Evolutionary conservation across 441 rosid genomes (phyloP).

Genomic region (Gossypium gossypioides): DNA sequence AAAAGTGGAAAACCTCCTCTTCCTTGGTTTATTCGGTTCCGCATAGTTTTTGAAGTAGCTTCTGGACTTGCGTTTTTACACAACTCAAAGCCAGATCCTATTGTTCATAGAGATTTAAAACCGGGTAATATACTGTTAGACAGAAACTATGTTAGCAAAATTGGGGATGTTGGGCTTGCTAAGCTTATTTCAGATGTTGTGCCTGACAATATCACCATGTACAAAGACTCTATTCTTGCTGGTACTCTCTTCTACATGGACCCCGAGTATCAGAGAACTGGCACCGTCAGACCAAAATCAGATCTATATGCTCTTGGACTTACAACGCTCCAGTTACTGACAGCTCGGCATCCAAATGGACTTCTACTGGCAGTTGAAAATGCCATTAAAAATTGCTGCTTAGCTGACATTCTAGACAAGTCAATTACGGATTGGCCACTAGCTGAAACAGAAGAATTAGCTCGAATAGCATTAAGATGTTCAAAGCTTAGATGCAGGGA

Average conservation of each 20-base stretch:
- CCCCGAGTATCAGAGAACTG: slow-evolving; percentile 82
- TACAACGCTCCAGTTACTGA: slow-evolving; percentile 54
- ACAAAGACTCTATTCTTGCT: slow-evolving; percentile 51
- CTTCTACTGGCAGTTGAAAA: slow-evolving; percentile 43
- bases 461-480: slow-evolving; percentile 54
- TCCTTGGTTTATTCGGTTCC: slow-evolving; percentile 78
- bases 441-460: slow-evolving; percentile 64
- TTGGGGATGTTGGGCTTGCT: slow-evolving; percentile 78
- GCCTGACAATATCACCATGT: slow-evolving; percentile 64
- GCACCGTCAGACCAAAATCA: slow-evolving; percentile 75
- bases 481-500: slow-evolving; percentile 70
- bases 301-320: slow-evolving; percentile 74
- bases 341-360: slow-evolving; percentile 47
- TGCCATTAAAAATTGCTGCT: slow-evolving; percentile 43
- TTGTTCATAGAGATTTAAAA: slow-evolving; percentile 80
- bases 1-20: slow-evolving; percentile 53
- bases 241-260: slow-evolving; percentile 79
- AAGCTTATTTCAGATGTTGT: slow-evolving; percentile 59
- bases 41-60: slow-evolving; percentile 61
- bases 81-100: slow-evolving; percentile 84
- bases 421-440: slow-evolving; percentile 71
- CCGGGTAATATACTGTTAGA: slow-evolving; percentile 71
- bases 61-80: slow-evolving; percentile 81
- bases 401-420: slow-evolving; percentile 46
- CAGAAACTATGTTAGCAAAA: slow-evolving; percentile 66